Base-by-base conservation (phyloP, 176 grass and related monocot species). In the Rhipidocladum racemiflorum region DNA sequence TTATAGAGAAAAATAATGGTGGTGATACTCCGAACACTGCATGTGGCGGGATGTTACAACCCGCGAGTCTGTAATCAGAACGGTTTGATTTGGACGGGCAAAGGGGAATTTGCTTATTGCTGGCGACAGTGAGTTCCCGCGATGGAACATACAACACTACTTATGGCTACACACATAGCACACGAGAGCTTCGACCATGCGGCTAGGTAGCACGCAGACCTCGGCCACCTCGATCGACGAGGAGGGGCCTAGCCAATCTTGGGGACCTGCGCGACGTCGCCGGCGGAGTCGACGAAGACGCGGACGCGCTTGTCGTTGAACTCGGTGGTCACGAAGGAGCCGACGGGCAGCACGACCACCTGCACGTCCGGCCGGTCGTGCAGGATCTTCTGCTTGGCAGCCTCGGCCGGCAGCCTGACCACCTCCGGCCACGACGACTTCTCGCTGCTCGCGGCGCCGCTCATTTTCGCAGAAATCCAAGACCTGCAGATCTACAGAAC, bases 341-440 rank as follows among this genome's bases (percentile, higher is more conserved):
- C 80, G 9, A 54, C 53, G 61, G 49, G 60, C 48, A 67, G 13
- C 24, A 76, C 40, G 18, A n/a, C 3, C 21, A 85, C 78, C 18
- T 63, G 6, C 29, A 86, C 70, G 28, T 81, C 78, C 70, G 78
- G 39, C 3, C 70, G 85, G 70, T 87, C 77, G 2, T 4, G 7
- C 1, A 75, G 61, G 70, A 87, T 87, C 77, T 75, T 87, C 3
- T 27, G 28, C 85, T 81, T 87, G 2, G 85, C 78, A 21, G 5
- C 78, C 71, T 56, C 72, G 0, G 29, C 66, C 55, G 83, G 77
- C 76, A 16, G 16, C 23, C 77, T 28, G 39, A 68, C 2, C 77
- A 77, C 27, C 82, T 91, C 85, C 28, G 85, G 78, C 85, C 85
- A 87, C 2, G 70, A 48, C 39, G 61, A 69, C 54, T 87, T 82